Base-by-base conservation (phyloP, 176 grass and related monocot species). In the Carex cristatella region DNA sequence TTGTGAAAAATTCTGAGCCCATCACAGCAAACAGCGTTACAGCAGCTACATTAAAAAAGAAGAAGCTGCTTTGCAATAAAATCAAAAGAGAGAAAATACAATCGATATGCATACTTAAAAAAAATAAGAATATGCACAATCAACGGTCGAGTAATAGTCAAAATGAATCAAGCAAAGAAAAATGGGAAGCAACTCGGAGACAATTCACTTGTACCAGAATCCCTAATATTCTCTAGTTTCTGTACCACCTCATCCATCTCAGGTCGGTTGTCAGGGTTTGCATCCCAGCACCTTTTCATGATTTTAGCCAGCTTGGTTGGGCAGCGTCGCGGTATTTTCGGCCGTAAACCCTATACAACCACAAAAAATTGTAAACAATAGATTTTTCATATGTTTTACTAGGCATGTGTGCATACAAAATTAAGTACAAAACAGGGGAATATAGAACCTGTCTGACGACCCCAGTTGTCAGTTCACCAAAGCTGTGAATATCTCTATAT, bases 231-330 rank as follows among this genome's bases (percentile, higher is more conserved):
- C 87, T 97, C 92, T 70, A 97, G 87, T 82, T 91, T 82, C 79
- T 78, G 77, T 92, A 97, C 94, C 42, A 97, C 92, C 74, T 92
- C 90, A 1, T 44, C 60, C 94, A 97, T 94, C 90, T 97, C 94
- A 49, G 89, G 92, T 79, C 94, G 81, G 58, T 84, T 87, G 64
- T 92, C 89, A 13, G 95, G 95, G 18, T 89, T 94, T 27, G 18
- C 65, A 57, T 98, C 91, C 95, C 95, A 98, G 44, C 95, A 98
- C 66, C 72, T 88, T 54, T 37, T 59, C 95, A 98, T 98, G 64
- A 98, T 90, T 13, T 82, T 91, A 8, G 88, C 84, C 64, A 98
- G 60, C 48, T 90, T 66, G 68, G 35, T 86, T 0, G 96, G 96
- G 76, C 96, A 95, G 30, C 85, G 90, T 66, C 88, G 65, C 11